Evolutionary conservation across 2,329 filamentous ascomycete species (phyloP), one percentile per base, ranked within the genome.

Genomic region (Fusarium sp.): DNA sequence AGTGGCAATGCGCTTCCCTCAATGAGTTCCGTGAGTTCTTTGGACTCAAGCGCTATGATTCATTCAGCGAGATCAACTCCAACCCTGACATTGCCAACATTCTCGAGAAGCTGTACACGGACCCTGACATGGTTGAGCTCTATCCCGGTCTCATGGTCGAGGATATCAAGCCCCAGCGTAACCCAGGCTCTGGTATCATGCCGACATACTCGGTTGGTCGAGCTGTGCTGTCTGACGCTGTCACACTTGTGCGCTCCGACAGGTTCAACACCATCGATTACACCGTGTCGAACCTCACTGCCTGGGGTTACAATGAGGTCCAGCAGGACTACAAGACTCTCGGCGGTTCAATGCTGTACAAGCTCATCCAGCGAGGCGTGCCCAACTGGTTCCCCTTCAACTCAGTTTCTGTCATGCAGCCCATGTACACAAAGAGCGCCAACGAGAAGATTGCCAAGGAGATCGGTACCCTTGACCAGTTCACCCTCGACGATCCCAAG

Each of bases 61-160:
- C 76, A 1, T 90, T 90, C 71, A 81, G 81, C 51, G 85, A 88
- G 41, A 87, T 91, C 72, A 89, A 86, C 67, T 77, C 80, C 2
- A 81, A 90, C 65, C 79, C 80, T 3, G 81, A 87, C n/a, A 84
- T 90, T 29, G 83, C 84, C 3, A 79, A 83, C 27, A 79, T 82
- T 10, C 80, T 91, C 6, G 83, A 86, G 61, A 81, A 86, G 66
- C 78, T 91, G 14, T 91, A 91, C 75, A 82, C 84, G 21, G 82
- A 88, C 46, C 88, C 88, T 0, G 89, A 91, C 66, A 86, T 85
- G 74, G 87, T 92, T 14, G 90, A 92, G 72, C 80, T 92, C 8
- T 92, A 92, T 71, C 89, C 90, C 1, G 90, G 90, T 11, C 77
- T 92, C 3, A 84, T 91, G 63, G 80, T 85, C n/a, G 87, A 90